phyloP scores from a whole-genome alignment of 352 stramenopile genomes.

The Thalassiosira mediterranea region DNA sequence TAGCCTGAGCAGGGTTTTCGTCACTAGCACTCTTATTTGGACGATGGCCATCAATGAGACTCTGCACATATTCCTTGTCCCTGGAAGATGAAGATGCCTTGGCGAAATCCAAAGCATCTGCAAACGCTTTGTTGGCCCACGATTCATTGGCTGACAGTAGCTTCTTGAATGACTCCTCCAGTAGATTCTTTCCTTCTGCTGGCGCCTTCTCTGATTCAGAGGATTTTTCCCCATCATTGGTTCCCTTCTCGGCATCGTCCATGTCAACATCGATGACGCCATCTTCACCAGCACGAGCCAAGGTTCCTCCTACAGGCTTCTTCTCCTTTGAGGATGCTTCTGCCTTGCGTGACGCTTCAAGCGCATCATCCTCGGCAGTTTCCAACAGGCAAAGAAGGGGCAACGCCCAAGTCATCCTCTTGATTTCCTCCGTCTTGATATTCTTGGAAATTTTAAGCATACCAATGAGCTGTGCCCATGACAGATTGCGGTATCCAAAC shows the following conservation, averaged over 20 bases:
- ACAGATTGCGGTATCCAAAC: slow-evolving; percentile 68
- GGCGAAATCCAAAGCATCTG: slow-evolving; percentile 44
- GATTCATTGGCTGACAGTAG: slow-evolving; percentile 47
- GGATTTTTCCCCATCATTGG: not conserved
- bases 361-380: slow-evolving; percentile 60
- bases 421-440: slow-evolving; percentile 58
- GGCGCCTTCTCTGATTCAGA: slow-evolving; percentile 9
- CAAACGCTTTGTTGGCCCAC: slow-evolving; percentile 40
- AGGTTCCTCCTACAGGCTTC: slow-evolving; percentile 34
- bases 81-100: slow-evolving; percentile 27
- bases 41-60: slow-evolving; percentile 48
- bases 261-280: not conserved
- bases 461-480: slow-evolving; percentile 52
- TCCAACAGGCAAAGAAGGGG: slow-evolving; percentile 67
- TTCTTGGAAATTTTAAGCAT: slow-evolving; percentile 44
- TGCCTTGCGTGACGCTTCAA: slow-evolving; percentile 42
- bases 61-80: slow-evolving; percentile 45
- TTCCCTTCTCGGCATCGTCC: slow-evolving; percentile 9
- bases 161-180: slow-evolving; percentile 49
- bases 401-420: slow-evolving; percentile 77
- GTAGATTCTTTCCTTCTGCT: slow-evolving; percentile 28
- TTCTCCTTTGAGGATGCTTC: slow-evolving; percentile 52
- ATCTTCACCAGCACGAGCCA: slow-evolving; percentile 26
- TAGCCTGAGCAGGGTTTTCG: slow-evolving; percentile 36
- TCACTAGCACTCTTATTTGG: slow-evolving; percentile 16